phyloP scores from a whole-genome alignment of 495 filamentous ascomycete genomes.

The Tuber umbilicatum region DNA sequence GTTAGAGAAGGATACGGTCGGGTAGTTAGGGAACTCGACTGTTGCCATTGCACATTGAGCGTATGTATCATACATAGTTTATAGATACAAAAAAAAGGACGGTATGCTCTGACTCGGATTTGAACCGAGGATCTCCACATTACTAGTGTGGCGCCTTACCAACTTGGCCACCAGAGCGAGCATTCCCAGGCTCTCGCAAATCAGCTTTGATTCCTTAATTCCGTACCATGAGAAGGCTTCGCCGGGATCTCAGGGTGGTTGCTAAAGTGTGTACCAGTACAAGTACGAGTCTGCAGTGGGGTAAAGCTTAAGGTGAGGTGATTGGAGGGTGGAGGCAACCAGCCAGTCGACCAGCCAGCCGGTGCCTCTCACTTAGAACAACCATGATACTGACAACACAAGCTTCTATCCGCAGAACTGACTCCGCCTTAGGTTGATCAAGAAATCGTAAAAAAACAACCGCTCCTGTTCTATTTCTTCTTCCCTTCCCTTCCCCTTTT shows the following conservation, averaged over 20 bases:
- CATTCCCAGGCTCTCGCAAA: neutral
- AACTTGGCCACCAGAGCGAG: constrained; percentile 36
- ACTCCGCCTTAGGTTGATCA: too few species aligned
- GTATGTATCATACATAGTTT: neutral
- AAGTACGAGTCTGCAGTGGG: too few species aligned
- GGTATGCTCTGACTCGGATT: constrained; percentile 32
- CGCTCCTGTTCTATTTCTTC: too few species aligned
- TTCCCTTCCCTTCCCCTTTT: too few species aligned
- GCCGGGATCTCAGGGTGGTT: neutral
- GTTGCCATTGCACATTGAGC: neutral
- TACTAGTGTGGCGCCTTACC: constrained; percentile 37
- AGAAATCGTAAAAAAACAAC: too few species aligned
- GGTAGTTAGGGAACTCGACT: neutral
- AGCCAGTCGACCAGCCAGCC: too few species aligned
- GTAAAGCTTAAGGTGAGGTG: too few species aligned
- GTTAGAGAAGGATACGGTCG: neutral
- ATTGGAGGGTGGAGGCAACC: too few species aligned
- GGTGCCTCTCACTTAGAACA: too few species aligned
- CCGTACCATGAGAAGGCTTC: neutral
- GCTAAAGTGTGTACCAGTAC: neutral
- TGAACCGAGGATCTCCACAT: constrained; percentile 37
- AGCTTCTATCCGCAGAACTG: too few species aligned
- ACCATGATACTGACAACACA: too few species aligned
- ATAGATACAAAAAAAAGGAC: neutral
- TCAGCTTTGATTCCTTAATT: neutral